These are phyloP conservation scores for Eimeria praecox DNA, from an alignment of 169 alveolate genomes.

Conservation along the genomic window DNA sequence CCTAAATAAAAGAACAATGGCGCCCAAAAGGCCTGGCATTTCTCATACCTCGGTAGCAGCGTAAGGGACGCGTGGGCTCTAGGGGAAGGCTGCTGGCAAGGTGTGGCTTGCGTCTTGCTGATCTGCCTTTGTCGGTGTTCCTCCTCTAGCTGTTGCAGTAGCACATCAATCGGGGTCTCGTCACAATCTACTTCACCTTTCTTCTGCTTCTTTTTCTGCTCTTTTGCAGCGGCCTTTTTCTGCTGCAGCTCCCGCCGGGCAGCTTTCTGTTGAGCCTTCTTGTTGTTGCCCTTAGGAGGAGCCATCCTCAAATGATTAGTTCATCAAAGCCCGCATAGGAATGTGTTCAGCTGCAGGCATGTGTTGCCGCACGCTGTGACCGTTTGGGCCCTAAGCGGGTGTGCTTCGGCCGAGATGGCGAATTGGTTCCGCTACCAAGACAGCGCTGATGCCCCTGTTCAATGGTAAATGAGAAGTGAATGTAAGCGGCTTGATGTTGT, in stretches of 20 bases:
- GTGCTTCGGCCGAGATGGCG: not conserved
- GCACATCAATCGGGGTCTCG: constrained; percentile 21
- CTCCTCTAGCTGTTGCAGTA: constrained; percentile 35
- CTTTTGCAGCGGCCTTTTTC: constrained; percentile 69
- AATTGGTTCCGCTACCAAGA: not conserved
- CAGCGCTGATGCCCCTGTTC: not conserved
- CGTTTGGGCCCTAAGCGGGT: not conserved
- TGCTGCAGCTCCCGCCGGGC: constrained; percentile 70
- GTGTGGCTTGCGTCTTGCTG: constrained; percentile 76
- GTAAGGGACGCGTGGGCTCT: constrained; percentile 89
- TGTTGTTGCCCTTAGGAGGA: constrained; percentile 43
- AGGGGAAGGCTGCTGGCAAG: constrained; percentile 87
- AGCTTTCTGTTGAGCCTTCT: constrained; percentile 78
- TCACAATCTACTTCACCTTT: constrained; percentile 30
- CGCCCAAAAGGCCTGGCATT: not conserved
- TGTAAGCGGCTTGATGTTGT: not conserved
- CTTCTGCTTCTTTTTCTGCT: constrained; percentile 44
- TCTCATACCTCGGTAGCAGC: constrained; percentile 82
- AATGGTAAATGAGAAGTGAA: not conserved
- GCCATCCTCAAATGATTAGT: constrained; percentile 23
- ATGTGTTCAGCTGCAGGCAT: not conserved
- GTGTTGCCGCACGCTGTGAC: not conserved
- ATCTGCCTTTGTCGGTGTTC: constrained; percentile 62
- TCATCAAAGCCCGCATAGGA: not conserved
- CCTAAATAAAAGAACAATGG: not conserved